phyloP scores from a whole-genome alignment of 768 basidiomycete species.

The Dacryopinax primogenitus region DNA sequence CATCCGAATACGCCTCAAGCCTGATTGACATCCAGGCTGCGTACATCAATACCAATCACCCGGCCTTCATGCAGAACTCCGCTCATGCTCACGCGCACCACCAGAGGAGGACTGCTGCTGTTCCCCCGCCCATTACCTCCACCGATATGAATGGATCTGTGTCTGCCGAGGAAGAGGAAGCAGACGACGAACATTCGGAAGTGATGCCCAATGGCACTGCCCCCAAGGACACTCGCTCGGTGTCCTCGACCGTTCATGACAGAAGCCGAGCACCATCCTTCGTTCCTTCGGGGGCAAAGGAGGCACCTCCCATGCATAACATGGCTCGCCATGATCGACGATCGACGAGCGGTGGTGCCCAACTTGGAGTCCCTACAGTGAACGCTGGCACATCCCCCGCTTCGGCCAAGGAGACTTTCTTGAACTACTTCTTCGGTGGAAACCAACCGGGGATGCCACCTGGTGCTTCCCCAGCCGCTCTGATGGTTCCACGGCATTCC shows the following conservation, averaged over 20 bases:
- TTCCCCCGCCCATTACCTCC: neutral
- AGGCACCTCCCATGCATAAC: neutral
- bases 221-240: neutral
- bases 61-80: constrained; percentile 76
- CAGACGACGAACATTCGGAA: neutral
- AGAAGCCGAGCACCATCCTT: constrained; percentile 17
- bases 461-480: constrained; percentile 2
- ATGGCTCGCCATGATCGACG: neutral
- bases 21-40: constrained; percentile 95
- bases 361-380: constrained; percentile 32
- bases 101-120: neutral
- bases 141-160: neutral
- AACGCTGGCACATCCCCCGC: constrained; percentile 11
- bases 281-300: neutral
- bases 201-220: neutral
- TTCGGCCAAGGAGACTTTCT: constrained; percentile 76
- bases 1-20: constrained; percentile 90
- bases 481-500: constrained; percentile 13
- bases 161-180: neutral
- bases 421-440: constrained; percentile 96
- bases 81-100: constrained; percentile 24
- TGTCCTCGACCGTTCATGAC: neutral
- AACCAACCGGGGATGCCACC: constrained; percentile 47
- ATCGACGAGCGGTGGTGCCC: neutral
- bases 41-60: constrained; percentile 99